Evolutionary conservation across 2,329 filamentous ascomycete genomes (phyloP), one percentile per base, ranked within the genome.

Genomic region (Plectosphaerella cucumerina): DNA sequence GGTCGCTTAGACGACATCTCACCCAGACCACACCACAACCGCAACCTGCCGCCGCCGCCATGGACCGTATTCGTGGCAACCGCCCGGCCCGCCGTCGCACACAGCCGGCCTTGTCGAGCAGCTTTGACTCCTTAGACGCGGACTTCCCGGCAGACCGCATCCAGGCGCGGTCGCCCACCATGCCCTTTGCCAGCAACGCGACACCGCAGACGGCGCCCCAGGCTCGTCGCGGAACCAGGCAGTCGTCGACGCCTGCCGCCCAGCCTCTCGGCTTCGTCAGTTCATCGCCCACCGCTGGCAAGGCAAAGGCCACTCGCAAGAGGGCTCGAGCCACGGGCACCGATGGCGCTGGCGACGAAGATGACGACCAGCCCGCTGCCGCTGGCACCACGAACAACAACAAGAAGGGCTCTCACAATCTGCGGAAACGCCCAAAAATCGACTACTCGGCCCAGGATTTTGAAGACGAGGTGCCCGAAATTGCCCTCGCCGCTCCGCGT

Each of bases 321-420:
- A 50, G 41, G 18, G 51, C 53, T 48, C 55, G 55, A n/a, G 42
- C 50, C 10, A 41, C 47, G 22, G 54, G 43, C 26, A 41, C 46
- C 22, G 53, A 55, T 10, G 55, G 49, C 15, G 41, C 39, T n/a
- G 49, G 34, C 14, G 70, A 72, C n/a, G 74, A 75, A 43, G 76
- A 79, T 20, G 67, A 70, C 35, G 39, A 42, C 39, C 69, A 74
- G 56, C 74, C 71, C 52, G 26, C 26, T 11, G 26, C 26, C 26
- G 26, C 26, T 31, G 26, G 26, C 9, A 31, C 8, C 8, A 11
- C 26, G 8, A 31, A 11, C 26, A 31, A 31, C 26, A 80, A 74
- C 48, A 74, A 70, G 49, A 84, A 83, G 62, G 80, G 80, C 48
- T 79, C 80, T 46, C 80, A 82, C 65, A 80, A 78, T 33, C 71